phyloP scores from a whole-genome alignment of 805 yeast species.

The Lachancea sp. region DNA sequence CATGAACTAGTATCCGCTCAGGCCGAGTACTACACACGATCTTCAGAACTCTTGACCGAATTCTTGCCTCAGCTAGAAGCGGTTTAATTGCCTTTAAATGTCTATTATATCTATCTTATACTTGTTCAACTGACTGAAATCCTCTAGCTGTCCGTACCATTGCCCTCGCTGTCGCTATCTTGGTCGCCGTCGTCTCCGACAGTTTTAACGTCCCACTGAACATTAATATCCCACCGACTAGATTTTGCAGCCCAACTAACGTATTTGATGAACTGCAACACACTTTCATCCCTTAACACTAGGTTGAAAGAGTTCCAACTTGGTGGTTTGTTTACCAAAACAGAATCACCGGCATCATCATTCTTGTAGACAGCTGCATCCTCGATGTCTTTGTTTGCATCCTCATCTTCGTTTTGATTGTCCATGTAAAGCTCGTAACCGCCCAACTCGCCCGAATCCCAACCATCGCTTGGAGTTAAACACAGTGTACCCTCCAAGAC shows the following conservation, averaged over 20 bases:
- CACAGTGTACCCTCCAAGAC: constrained; percentile 74
- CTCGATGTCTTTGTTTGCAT: constrained; percentile 43
- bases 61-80: constrained; percentile 10
- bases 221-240: constrained; percentile 83
- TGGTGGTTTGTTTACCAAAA: constrained; percentile 73
- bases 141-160: too few species aligned
- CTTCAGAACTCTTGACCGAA: constrained; percentile 49
- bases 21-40: constrained; percentile 71
- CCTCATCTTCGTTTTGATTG: constrained; percentile 42
- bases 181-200: constrained; percentile 41
- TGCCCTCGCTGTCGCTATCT: background rate
- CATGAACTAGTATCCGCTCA: constrained; percentile 71
- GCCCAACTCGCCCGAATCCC: constrained; percentile 88
- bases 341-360: constrained; percentile 61
- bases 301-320: constrained; percentile 73
- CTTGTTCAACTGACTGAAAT: constrained; percentile 12
- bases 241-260: constrained; percentile 85
- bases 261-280: constrained; percentile 88
- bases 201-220: constrained; percentile 68
- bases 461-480: constrained; percentile 71
- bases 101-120: constrained; percentile 1
- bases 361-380: constrained; percentile 81
- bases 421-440: constrained; percentile 92
- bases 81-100: background rate
- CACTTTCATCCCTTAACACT: constrained; percentile 75